Evolutionary conservation across 257 asterid genomes (phyloP).

Genomic region (Solanum habrochaites): DNA sequence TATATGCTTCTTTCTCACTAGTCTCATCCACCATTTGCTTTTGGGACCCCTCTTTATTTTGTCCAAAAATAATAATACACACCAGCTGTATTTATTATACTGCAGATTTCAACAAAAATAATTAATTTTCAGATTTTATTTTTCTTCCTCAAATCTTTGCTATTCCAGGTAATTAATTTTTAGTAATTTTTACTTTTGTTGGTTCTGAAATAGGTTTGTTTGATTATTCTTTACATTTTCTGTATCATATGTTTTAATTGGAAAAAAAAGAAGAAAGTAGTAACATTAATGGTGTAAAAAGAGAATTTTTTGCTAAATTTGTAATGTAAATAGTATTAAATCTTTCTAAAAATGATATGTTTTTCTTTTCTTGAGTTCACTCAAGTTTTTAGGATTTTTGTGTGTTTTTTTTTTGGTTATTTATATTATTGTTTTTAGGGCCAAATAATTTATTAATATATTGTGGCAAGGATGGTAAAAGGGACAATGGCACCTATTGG

Average conservation of each 20-base stretch:
- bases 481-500: slow-evolving; percentile 3
- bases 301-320: neutral
- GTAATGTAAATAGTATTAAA: neutral
- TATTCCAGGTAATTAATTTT: neutral
- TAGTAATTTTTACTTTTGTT: neutral
- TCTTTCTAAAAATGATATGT: neutral
- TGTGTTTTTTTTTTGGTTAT: neutral
- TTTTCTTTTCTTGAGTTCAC: neutral
- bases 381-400: neutral
- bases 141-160: neutral
- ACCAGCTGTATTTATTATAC: neutral
- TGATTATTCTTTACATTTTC: neutral
- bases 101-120: neutral
- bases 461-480: slow-evolving; percentile 11
- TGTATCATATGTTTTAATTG: neutral
- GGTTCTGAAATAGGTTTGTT: neutral
- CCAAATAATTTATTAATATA: no score
- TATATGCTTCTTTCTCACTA: neutral
- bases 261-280: neutral
- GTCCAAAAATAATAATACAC: neutral
- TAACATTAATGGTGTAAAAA: neutral
- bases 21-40: neutral
- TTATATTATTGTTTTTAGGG: no score
- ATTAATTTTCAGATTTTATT: neutral
- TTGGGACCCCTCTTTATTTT: neutral